Base-by-base conservation (phyloP, 2,329 filamentous ascomycete genomes). In the Penicillium sp. region DNA sequence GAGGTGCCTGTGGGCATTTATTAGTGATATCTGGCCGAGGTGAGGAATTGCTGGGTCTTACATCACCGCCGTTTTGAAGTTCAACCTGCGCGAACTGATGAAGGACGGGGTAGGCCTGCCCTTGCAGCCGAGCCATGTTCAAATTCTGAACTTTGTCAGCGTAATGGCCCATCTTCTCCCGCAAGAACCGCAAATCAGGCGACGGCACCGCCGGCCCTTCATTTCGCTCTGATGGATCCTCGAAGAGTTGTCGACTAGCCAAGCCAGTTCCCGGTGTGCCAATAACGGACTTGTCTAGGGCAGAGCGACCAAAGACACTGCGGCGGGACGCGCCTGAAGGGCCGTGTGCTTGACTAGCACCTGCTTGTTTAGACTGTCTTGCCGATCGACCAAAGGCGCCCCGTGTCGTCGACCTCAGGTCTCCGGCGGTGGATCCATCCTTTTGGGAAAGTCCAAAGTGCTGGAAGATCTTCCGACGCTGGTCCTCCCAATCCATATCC, bases 401-500 rank as follows among this genome's bases (percentile, higher is more conserved):
- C 57, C 52, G 68, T 16, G 68, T 67, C 48, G 68, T 70, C 28
- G 71, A 62, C 51, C 65, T 56, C 40, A 69, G 51, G 62, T 79
- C 79, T 43, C 85, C 69, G 51, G 56, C 59, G 14, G 46, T 42
- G 13, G 62, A 54, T 22, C 64, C 64, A 47, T 72, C 69, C 46
- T 85, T 87, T 67, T 73, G 70, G 7, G 76, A 79, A 14, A 99
- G 87, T 13, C 94, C 94, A 70, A 99, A 97, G 72, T 99, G 94
- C 65, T 96, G 86, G 73, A 96, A 97, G 58, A 99, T 96, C 60
- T 86, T 86, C 71, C 89, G 90, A 56, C 92, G 87, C 75, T 97
- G 92, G 14, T 88, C 87, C 63, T 96, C 92, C 92, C 94, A 97
- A 70, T 97, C 91, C 77, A 95, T 87, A 27, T 91, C 90, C 44